Conservation (phyloP, 345 rosid genomes). For the Populus davidiana region DNA sequence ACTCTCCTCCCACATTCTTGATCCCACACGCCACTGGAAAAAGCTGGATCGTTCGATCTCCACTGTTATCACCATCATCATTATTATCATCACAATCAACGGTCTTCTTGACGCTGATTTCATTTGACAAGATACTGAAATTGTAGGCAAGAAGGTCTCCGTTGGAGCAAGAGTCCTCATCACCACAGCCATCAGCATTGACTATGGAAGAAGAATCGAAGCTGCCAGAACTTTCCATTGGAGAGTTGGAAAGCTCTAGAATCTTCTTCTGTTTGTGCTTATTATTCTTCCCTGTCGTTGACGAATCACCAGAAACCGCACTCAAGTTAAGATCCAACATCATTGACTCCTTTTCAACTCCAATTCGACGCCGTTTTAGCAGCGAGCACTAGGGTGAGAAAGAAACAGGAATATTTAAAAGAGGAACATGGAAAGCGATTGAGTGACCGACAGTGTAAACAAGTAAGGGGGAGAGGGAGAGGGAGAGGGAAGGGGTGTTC, state of each 20-base stretch:
- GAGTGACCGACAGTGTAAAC: not conserved
- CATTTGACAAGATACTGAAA: conserved; percentile 32
- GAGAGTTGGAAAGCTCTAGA: conserved; percentile 13
- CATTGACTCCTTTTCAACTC: not conserved
- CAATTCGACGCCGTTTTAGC: not conserved
- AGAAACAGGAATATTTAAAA: not conserved
- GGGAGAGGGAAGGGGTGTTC: not conserved
- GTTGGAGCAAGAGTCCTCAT: conserved; percentile 37
- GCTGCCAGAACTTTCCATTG: conserved; percentile 39
- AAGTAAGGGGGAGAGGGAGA: not conserved
- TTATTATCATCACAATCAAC: not conserved
- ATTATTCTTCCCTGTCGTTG: conserved; percentile 5
- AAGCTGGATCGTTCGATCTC: conserved; percentile 37
- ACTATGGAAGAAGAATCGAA: conserved; percentile 33
- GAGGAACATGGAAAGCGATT: not conserved
- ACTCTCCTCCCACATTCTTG: not conserved
- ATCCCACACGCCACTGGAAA: conserved; percentile 33
- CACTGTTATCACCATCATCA: not conserved
- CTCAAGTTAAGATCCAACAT: conserved; percentile 58
- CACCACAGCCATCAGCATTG: conserved; percentile 30
- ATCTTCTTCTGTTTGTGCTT: not conserved
- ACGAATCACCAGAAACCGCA: conserved; percentile 11
- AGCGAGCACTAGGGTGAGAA: not conserved
- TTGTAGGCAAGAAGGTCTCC: conserved; percentile 17
- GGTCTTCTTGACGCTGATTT: not conserved